Base-by-base conservation (phyloP, 768 basidiomycete species). In the Tricholomella constricta region DNA sequence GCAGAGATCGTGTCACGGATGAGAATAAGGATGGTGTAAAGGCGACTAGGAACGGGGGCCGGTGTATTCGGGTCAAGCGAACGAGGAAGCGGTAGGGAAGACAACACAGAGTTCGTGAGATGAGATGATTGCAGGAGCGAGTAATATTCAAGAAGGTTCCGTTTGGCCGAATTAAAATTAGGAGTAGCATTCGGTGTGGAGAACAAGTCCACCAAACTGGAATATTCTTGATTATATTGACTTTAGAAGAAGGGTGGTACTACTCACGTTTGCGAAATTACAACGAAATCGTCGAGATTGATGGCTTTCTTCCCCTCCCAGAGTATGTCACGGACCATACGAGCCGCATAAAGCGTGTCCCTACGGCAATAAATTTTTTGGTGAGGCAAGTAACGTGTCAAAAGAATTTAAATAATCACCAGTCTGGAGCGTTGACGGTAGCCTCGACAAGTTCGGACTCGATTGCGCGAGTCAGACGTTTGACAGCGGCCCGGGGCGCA, bases 371-470 rank as follows among this genome's bases (percentile, higher is more conserved):
- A 11, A 15, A 57, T 14, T 26, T 54, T 15, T 45, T 50, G 19
- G 49, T 51, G 17, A 41, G 42, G 15, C n/a, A 40, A 8, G 42
- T n/a, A 35, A 19, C 26, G 29, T 23, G 11, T 8, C 6, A 23
- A 19, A 23, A 26, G 38, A 10, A 60, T 3, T 77, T 80, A 51
- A 23, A 5, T 45, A 17, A 19, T 12, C 77, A 94, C 95, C 97
- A 99, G 69, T 98, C 92, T 27, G 91, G 86, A 11, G 94, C 91
- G 65, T 99, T 98, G 53, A 98, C 81, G 6, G 91, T 97, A 32
- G 86, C 73, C 68, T 83, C 82, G 20, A 86, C 67, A 55, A 99
- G 73, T 63, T 85, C 83, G 10, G 67, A 66, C 69, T 92, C 87
- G 50, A 98, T 85, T 22, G 75, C 70, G 51, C 79, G 81, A 23